Percentiles rank a stretch among this genome's conserved stretches.
phyloP scores from a whole-genome alignment of 495 filamentous ascomycete genomes.

The Aspergillus bridgeri region DNA sequence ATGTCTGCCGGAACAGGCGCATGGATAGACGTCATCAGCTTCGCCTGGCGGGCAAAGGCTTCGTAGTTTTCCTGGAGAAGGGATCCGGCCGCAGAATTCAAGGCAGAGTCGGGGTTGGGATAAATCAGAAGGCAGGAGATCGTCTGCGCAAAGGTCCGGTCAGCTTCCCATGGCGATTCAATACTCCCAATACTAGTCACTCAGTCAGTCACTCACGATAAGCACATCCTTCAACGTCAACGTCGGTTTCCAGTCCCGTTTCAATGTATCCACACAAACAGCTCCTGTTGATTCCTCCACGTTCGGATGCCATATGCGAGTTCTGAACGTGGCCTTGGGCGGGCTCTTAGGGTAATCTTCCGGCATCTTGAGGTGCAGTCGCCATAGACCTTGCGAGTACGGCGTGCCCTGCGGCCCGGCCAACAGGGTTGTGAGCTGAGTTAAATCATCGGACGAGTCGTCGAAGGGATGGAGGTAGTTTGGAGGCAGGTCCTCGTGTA shows the following conservation, averaged over 20 bases:
- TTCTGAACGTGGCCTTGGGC: conserved; percentile 65
- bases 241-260: conserved; percentile 62
- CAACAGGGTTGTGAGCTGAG: conserved; percentile 56
- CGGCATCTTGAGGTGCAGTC: conserved; percentile 60
- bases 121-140: conserved; percentile 70
- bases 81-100: conserved; percentile 63
- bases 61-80: conserved; percentile 62
- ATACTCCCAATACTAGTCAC: background rate
- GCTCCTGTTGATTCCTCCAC: conserved; percentile 63
- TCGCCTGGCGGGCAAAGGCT: conserved; percentile 58
- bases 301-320: conserved; percentile 71
- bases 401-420: conserved; percentile 63
- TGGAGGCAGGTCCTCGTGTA: conserved; percentile 59
- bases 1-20: conserved; percentile 51
- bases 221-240: conserved; percentile 63
- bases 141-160: conserved; percentile 36
- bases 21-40: conserved; percentile 65
- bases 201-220: conserved; percentile 45
- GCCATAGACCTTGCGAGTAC: conserved; percentile 58
- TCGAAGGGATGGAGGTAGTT: conserved; percentile 61
- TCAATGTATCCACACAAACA: conserved; percentile 70
- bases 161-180: background rate
- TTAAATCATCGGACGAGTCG: conserved; percentile 53
- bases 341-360: conserved; percentile 61
- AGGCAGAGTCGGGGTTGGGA: conserved; percentile 67